Conservation (phyloP, 2,329 filamentous ascomycete species). For the Teratosphaeriaceae sp. region DNA sequence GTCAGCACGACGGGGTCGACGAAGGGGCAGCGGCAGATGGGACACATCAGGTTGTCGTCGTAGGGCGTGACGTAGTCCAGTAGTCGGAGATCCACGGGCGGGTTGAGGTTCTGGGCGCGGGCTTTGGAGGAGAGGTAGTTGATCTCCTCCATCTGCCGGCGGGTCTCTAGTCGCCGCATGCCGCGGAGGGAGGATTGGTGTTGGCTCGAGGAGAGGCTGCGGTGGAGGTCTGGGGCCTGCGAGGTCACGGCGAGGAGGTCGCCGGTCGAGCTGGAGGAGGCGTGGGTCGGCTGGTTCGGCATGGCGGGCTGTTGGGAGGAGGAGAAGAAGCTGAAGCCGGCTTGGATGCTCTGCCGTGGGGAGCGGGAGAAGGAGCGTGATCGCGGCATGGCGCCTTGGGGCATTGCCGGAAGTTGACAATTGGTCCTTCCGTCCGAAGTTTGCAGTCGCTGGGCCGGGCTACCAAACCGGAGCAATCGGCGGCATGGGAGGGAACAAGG, state of each 20-base stretch:
- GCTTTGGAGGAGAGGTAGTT: conserved; percentile 24
- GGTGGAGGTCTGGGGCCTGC: conserved; percentile 3
- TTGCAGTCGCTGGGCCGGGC: too few species aligned
- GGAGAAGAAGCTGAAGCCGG: not conserved
- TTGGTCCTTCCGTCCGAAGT: too few species aligned
- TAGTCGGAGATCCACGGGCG: conserved; percentile 47
- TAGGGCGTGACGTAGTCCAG: conserved; percentile 52
- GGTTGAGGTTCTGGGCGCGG: conserved; percentile 21
- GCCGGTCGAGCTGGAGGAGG: not conserved
- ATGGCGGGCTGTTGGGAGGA: not conserved
- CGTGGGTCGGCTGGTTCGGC: not conserved
- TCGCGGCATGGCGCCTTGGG: not conserved
- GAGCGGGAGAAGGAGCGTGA: conserved; percentile 1
- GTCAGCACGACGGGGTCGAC: conserved; percentile 50
- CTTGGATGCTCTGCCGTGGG: conserved; percentile 2
- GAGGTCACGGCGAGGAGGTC: not conserved
- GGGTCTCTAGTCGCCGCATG: conserved; percentile 25
- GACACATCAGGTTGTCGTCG: conserved; percentile 56
- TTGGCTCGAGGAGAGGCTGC: conserved; percentile 6
- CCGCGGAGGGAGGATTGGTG: conserved; percentile 14
- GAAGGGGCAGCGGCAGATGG: conserved; percentile 59
- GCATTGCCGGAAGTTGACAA: not conserved
- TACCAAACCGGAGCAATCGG: too few species aligned
- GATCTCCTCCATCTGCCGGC: conserved; percentile 26
- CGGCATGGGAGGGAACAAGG: too few species aligned